Evolutionary conservation across 192 early-diverging fungal genomes (phyloP), one percentile per base, ranked within the genome.

Genomic region (Podila clonocystis): DNA sequence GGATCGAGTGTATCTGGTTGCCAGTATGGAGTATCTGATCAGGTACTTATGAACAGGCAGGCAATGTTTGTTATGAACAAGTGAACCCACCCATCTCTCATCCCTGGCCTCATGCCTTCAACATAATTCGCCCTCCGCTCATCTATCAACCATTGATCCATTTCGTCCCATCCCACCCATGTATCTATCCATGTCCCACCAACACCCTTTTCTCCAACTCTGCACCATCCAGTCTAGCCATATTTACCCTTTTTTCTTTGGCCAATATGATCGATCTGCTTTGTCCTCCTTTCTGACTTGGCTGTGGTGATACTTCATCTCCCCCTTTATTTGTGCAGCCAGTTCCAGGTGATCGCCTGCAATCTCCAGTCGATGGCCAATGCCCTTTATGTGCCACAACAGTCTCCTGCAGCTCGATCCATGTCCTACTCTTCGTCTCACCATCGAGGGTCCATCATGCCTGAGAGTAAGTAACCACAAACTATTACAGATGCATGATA

Each of bases 1-100:
- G 15, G 91, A 92, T 82, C 78, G 88, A 20, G 86, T 85, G 6
- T 92, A 89, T 80, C 84, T 92, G 7, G 86, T 91, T 13, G 85
- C 89, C 65, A 91, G 85, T 49, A 92, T 91, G 91, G 86, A 88
- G 34, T 92, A 92, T 61, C 73, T 92, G 30, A 87, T 92, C 36
- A 89, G 84, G 91, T 91, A 68, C 50, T 22, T 6, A 55, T 22
- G 19, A 19, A 52, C 50, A 8, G 8, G 9, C 24, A 55, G 9
- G 34, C 34, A 9, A 11, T 36, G 9, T 24, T 24, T 55, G 24
- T 3, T 45, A 45, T 45, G 41, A 17, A 45, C 38, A 41, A 41
- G 38, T 41, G 38, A 9, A 3, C 0, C 9, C 15, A 17, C 12
- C 41, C 41, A 45, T 45, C 41, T 45, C 41, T 15, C 15, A 45